Conservation (phyloP, 257 asterid genomes). For the Scutellaria barbata region DNA sequence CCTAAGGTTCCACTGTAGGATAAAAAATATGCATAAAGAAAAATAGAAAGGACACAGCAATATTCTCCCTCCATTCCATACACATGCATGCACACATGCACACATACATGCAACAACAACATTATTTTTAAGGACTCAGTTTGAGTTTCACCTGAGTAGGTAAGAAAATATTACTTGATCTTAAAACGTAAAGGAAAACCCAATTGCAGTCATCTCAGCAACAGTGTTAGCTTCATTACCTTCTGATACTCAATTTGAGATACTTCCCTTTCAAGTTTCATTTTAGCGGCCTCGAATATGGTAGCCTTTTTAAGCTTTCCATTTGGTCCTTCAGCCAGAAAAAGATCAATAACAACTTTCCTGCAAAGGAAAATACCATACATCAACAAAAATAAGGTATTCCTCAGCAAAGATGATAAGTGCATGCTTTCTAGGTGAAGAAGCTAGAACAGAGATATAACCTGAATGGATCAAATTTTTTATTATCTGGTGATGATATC, state of each 20-base stretch:
- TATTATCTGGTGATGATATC: constrained; percentile 75
- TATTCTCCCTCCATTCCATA: background rate
- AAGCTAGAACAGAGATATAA: constrained; percentile 35
- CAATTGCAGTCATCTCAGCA: constrained; percentile 4
- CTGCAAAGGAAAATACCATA: constrained; percentile 45
- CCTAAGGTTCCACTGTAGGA: no score
- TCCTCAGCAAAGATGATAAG: background rate
- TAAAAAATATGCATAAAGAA: background rate
- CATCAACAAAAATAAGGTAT: background rate
- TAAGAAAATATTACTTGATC: background rate
- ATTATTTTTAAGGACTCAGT: background rate
- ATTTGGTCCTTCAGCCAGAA: constrained; percentile 68
- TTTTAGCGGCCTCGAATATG: constrained; percentile 71
- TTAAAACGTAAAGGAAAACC: constrained; percentile 3
- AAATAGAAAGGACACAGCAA: background rate
- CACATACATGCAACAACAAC: background rate
- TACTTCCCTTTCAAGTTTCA: constrained; percentile 55
- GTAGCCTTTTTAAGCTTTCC: constrained; percentile 79
- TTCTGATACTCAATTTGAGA: constrained; percentile 54
- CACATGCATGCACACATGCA: background rate
- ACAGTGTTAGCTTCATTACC: constrained; percentile 48
- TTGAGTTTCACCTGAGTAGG: background rate
- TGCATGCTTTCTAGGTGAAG: background rate
- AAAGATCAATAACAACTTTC: constrained; percentile 74
- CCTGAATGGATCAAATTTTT: constrained; percentile 75